These are phyloP conservation scores for Usnea hakonensis DNA, from an alignment of 495 filamentous ascomycete genomes.

Conservation along the genomic window DNA sequence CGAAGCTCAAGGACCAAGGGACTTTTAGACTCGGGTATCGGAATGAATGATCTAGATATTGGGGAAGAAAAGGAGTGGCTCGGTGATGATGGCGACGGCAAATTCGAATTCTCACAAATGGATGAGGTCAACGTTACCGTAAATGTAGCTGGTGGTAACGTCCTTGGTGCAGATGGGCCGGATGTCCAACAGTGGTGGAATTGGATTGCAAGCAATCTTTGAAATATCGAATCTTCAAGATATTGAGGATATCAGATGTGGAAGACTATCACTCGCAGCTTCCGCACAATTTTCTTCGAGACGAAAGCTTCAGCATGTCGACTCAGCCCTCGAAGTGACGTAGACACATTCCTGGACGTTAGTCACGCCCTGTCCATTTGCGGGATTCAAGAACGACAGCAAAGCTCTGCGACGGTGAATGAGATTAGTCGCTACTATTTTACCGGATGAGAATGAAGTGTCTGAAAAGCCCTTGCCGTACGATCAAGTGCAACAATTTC, in stretches of 20 bases:
- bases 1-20: conserved; percentile 71
- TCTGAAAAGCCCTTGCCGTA: background rate
- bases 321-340: no score
- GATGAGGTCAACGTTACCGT: conserved; percentile 74
- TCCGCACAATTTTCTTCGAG: background rate
- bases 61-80: conserved; percentile 76
- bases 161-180: conserved; percentile 58
- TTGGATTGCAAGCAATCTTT: conserved; percentile 67
- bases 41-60: conserved; percentile 44
- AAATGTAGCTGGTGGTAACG: conserved; percentile 70
- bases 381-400: background rate
- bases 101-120: conserved; percentile 74
- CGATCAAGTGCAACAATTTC: background rate
- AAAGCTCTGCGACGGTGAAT: background rate
- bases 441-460: background rate
- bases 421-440: background rate
- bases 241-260: background rate
- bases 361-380: background rate
- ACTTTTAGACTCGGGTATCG: conserved; percentile 66
- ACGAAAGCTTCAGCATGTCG: background rate
- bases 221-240: conserved; percentile 15
- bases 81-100: conserved; percentile 65
- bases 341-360: no score
- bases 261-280: background rate
- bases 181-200: conserved; percentile 76